phyloP scores from a whole-genome alignment of 331 rosid genomes.

The Malus hybrid region DNA sequence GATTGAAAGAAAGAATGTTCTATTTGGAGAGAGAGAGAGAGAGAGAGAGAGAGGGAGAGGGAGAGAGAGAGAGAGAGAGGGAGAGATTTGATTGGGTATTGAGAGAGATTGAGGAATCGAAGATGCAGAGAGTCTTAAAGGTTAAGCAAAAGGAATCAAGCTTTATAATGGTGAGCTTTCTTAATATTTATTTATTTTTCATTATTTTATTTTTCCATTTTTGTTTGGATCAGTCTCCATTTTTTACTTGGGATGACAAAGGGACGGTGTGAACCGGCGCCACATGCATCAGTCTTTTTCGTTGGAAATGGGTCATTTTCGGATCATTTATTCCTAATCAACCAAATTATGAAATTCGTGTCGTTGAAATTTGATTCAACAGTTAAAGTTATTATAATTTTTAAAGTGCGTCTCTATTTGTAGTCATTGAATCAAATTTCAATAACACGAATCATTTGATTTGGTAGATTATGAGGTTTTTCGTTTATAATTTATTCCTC shows the following conservation, averaged over 20 bases:
- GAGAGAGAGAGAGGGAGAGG: not conserved
- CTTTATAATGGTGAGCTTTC: not conserved
- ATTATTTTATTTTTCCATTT: not conserved
- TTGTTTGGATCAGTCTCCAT: not conserved
- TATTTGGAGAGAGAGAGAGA: not conserved
- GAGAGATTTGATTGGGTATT: not conserved
- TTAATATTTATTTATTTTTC: not conserved
- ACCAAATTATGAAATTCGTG: no score
- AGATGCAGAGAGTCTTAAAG: conserved; percentile 16
- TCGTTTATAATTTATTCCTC: no score
- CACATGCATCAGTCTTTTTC: no score
- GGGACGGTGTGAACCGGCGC: no score
- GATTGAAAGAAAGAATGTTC: not conserved
- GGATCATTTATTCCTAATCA: no score
- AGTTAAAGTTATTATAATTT: no score
- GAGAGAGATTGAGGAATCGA: not conserved
- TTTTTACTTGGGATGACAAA: no score
- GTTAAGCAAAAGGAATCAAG: conserved; percentile 22
- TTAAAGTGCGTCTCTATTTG: no score
- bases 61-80: not conserved
- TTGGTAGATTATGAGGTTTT: no score
- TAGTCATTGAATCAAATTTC: no score
- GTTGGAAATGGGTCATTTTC: rapidly evolving
- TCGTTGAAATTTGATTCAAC: no score
- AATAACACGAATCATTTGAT: no score